These are phyloP conservation scores for Globisporangium acanthophoron DNA, from an alignment of 352 stramenopile species.

Conservation along the genomic window DNA sequence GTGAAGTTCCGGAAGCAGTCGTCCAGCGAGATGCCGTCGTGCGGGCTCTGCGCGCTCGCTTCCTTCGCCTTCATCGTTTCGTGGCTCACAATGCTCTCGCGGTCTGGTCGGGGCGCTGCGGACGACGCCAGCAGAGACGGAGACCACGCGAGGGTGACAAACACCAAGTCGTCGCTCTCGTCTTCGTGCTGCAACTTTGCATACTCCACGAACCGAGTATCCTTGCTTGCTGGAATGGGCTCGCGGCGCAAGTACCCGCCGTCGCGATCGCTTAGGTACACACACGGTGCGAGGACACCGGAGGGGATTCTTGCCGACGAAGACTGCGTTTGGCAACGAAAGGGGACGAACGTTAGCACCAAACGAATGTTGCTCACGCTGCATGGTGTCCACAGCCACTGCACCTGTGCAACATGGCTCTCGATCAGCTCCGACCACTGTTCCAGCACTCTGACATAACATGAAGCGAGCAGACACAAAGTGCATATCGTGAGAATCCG, in stretches of 20 bases:
- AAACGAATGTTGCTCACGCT: background rate
- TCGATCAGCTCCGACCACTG: slow-evolving; percentile 49
- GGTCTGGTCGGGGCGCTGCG: slow-evolving; percentile 33
- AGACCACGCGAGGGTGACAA: slow-evolving; percentile 49
- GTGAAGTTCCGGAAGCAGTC: slow-evolving; percentile 87
- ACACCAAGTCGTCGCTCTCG: slow-evolving; percentile 38
- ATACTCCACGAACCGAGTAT: slow-evolving; percentile 49
- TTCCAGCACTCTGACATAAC: slow-evolving; percentile 31
- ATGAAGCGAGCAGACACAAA: background rate
- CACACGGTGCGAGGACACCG: slow-evolving; percentile 37
- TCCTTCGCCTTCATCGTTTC: slow-evolving; percentile 32
- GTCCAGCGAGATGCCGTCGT: slow-evolving; percentile 48
- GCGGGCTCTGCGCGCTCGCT: slow-evolving; percentile 7
- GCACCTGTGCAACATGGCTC: slow-evolving; percentile 31
- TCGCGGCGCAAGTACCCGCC: slow-evolving; percentile 46
- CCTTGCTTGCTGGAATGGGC: slow-evolving; percentile 30
- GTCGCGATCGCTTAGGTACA: slow-evolving; percentile 56
- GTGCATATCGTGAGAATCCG: background rate
- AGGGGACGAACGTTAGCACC: background rate
- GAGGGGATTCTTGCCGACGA: slow-evolving; percentile 28
- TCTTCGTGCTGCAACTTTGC: slow-evolving; percentile 35
- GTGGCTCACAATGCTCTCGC: slow-evolving; percentile 53
- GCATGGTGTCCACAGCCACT: background rate
- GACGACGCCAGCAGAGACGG: slow-evolving; percentile 33
- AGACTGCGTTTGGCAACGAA: slow-evolving; percentile 1